These are phyloP conservation scores for Thermoascus crustaceus DNA, from an alignment of 2,329 filamentous ascomycete species.

Conservation along the genomic window DNA sequence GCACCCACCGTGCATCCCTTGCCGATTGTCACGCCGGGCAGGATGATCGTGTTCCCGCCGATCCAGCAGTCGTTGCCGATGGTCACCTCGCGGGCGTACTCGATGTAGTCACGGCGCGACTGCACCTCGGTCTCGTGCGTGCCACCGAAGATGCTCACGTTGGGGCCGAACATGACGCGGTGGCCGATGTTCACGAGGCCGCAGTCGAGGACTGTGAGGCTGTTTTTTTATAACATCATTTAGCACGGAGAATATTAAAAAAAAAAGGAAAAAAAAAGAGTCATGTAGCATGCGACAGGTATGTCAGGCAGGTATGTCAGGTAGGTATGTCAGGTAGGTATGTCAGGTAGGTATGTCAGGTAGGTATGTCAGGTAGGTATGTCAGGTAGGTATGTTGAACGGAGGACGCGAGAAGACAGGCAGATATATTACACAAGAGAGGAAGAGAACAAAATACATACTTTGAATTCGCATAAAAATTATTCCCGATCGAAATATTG, in stretches of 20 bases:
- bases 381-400: not conserved
- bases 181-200: conserved; percentile 46
- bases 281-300: not conserved
- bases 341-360: not conserved
- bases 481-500: conserved; percentile 52
- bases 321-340: not conserved
- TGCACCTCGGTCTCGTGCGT: conserved; percentile 46
- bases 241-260: too few species aligned
- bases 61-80: conserved; percentile 45
- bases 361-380: not conserved
- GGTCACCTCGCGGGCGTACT: conserved; percentile 42
- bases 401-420: too few species aligned
- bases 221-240: conserved; percentile 43
- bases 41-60: conserved; percentile 38
- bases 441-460: not conserved
- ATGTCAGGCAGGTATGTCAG: not conserved
- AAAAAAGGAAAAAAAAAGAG: not conserved
- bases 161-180: conserved; percentile 45
- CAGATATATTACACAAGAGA: not conserved
- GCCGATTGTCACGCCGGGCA: conserved; percentile 37
- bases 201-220: conserved; percentile 48
- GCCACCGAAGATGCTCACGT: conserved; percentile 45
- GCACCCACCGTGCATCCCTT: conserved; percentile 35
- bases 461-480: conserved; percentile 44
- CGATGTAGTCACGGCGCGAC: conserved; percentile 40